These are phyloP conservation scores for Sphagnurus paluster DNA, from an alignment of 1,284 basidiomycete species.

Conservation along the genomic window DNA sequence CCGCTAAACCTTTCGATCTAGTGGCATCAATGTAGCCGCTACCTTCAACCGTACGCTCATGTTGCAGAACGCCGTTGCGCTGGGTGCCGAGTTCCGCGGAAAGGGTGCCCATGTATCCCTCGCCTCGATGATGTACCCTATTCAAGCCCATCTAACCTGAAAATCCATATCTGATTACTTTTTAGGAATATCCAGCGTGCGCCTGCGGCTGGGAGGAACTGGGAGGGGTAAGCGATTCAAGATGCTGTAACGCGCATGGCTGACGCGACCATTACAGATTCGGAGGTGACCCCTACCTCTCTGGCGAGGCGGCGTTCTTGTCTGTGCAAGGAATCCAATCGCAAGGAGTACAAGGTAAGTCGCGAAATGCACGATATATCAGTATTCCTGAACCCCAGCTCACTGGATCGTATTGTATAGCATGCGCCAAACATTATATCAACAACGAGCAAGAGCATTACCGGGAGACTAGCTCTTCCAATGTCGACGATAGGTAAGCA, in stretches of 20 bases:
- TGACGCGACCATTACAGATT: constrained; percentile 40
- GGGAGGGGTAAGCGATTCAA: constrained; percentile 62
- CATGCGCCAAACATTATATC: constrained; percentile 61
- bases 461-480: constrained; percentile 51
- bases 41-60: constrained; percentile 76
- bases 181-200: constrained; percentile 57
- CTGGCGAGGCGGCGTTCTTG: constrained; percentile 60
- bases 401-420: neutral
- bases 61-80: constrained; percentile 57
- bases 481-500: constrained; percentile 65
- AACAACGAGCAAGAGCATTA: constrained; percentile 66
- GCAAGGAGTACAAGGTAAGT: constrained; percentile 52
- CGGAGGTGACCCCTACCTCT: constrained; percentile 63
- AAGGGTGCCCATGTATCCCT: constrained; percentile 63
- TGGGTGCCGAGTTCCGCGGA: constrained; percentile 69
- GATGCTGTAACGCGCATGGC: too few species aligned
- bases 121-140: constrained; percentile 48
- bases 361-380: neutral
- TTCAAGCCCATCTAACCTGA: too few species aligned
- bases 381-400: neutral
- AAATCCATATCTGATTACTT: neutral
- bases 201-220: constrained; percentile 68
- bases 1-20: constrained; percentile 19
- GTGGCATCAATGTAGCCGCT: constrained; percentile 72
- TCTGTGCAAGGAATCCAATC: constrained; percentile 62